Conservation (phyloP, 2,329 filamentous ascomycete genomes). For the Raffaelea arxii region DNA sequence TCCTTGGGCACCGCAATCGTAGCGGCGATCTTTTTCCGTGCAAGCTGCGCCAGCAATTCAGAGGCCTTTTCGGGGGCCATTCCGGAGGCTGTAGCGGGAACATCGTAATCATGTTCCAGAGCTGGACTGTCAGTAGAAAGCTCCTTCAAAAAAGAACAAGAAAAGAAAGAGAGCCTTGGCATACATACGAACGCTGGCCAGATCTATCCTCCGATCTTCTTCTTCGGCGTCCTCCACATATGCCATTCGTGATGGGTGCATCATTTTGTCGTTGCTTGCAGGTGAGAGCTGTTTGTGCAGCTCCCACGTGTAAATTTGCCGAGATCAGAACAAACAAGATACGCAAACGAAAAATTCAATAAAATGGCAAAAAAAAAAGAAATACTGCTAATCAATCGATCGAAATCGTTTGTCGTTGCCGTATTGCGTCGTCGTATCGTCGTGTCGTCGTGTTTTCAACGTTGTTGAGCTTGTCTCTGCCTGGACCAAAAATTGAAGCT, state of each 20-base stretch:
- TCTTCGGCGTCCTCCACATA: constrained; percentile 79
- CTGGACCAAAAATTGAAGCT: too few species aligned
- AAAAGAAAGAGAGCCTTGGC: not conserved
- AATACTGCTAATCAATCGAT: too few species aligned
- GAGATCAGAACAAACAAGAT: too few species aligned
- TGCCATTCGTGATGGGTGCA: constrained; percentile 85
- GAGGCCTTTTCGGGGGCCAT: constrained; percentile 74
- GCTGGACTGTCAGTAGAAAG: constrained; percentile 14
- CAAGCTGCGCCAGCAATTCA: constrained; percentile 78
- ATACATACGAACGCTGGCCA: constrained; percentile 37
- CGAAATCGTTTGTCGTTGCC: too few species aligned
- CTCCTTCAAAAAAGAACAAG: not conserved
- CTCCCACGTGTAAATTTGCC: too few species aligned
- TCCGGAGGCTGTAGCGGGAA: constrained; percentile 55
- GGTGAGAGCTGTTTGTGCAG: constrained; percentile 1
- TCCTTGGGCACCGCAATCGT: constrained; percentile 86
- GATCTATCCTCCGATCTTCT: constrained; percentile 28
- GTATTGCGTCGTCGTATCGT: too few species aligned
- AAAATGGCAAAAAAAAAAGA: too few species aligned
- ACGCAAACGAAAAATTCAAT: too few species aligned
- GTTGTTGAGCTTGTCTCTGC: too few species aligned
- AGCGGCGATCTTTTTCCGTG: constrained; percentile 80
- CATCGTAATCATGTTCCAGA: constrained; percentile 74
- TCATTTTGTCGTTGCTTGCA: constrained; percentile 29
- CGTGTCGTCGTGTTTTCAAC: too few species aligned